Evolutionary conservation across 768 basidiomycete species (phyloP).

Genomic region (Tricholoma sp.): DNA sequence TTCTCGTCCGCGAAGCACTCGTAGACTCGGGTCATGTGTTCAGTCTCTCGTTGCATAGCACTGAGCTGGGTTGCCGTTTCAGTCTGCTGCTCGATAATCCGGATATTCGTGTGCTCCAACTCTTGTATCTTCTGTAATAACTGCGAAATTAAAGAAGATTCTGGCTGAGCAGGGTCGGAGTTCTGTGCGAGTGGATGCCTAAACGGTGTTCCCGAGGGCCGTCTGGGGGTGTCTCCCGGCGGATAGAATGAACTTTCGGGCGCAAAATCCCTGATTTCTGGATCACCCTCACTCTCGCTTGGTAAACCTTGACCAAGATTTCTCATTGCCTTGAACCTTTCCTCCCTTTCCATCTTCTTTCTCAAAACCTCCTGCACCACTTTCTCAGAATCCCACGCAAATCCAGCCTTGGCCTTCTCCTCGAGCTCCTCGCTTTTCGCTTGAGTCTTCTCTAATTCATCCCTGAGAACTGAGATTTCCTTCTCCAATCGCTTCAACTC

Average conservation of each 20-base stretch:
- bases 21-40: constrained; percentile 64
- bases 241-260: constrained; percentile 44
- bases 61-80: constrained; percentile 57
- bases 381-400: constrained; percentile 36
- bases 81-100: constrained; percentile 60
- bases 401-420: constrained; percentile 48
- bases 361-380: constrained; percentile 38
- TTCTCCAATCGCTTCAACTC: constrained; percentile 70
- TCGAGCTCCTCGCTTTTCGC: constrained; percentile 67
- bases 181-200: constrained; percentile 7
- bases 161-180: constrained; percentile 20
- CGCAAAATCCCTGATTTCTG: constrained; percentile 52
- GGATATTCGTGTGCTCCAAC: constrained; percentile 65
- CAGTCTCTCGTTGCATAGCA: constrained; percentile 68
- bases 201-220: constrained; percentile 10
- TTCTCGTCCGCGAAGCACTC: constrained; percentile 58
- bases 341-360: constrained; percentile 48
- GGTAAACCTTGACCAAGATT: constrained; percentile 26
- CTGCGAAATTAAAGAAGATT: constrained; percentile 62
- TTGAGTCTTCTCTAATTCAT: constrained; percentile 75
- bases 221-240: constrained; percentile 16
- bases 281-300: constrained; percentile 24
- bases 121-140: constrained; percentile 72
- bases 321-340: constrained; percentile 49
- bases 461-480: constrained; percentile 69